phyloP scores from a whole-genome alignment of 352 stramenopile species.

The Pythium apleroticum region DNA sequence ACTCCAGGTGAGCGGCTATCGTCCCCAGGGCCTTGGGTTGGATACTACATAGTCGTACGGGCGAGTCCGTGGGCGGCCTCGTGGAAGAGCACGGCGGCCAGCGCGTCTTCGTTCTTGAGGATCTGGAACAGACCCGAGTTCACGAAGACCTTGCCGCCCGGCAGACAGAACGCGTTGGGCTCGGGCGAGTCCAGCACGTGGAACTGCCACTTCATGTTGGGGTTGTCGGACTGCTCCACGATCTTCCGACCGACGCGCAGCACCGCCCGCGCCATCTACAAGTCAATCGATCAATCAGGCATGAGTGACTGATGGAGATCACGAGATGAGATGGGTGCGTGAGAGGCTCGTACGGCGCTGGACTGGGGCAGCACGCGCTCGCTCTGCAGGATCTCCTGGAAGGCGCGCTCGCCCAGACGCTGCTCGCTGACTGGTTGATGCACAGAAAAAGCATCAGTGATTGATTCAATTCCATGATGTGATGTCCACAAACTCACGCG shows the following conservation, averaged over 20 bases:
- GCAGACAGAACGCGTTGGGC: constrained; percentile 74
- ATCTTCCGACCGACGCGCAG: constrained; percentile 58
- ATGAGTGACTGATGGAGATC: neutral
- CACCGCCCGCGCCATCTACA: constrained; percentile 65
- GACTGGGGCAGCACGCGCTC: constrained; percentile 43
- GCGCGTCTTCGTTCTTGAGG: constrained; percentile 53
- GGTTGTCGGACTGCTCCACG: constrained; percentile 35
- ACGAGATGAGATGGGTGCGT: too few species aligned
- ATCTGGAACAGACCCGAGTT: constrained; percentile 74
- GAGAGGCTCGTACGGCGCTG: constrained; percentile 48
- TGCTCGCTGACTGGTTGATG: constrained; percentile 38
- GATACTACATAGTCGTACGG: constrained; percentile 39
- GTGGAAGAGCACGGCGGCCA: constrained; percentile 72
- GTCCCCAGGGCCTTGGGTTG: too few species aligned
- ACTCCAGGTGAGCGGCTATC: neutral
- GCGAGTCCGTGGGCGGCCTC: constrained; percentile 69
- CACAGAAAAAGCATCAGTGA: neutral
- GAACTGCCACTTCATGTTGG: constrained; percentile 73
- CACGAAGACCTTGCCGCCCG: constrained; percentile 75
- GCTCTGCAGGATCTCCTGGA: constrained; percentile 40
- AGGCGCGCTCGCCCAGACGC: constrained; percentile 49
- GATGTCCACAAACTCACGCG: constrained; percentile 27
- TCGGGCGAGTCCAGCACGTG: constrained; percentile 65
- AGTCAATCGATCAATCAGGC: too few species aligned
- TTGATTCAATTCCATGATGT: too few species aligned